Evolutionary conservation across 768 basidiomycete genomes (phyloP).

Genomic region (Phylloporus arenicola): DNA sequence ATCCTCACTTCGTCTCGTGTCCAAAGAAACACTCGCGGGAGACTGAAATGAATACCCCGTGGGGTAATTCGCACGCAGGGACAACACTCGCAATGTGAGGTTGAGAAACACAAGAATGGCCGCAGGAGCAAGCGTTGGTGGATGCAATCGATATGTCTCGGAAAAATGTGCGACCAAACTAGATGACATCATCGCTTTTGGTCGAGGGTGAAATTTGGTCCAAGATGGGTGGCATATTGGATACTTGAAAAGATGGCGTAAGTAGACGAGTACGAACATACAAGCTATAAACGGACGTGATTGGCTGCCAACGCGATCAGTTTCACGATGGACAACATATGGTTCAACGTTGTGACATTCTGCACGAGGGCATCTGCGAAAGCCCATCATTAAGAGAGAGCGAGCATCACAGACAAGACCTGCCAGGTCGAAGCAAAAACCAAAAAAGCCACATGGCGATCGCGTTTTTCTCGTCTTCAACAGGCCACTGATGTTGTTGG

Average conservation of each 20-base stretch:
- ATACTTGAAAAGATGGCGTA: constrained; percentile 43
- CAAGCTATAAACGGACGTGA: constrained; percentile 35
- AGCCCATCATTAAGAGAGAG: constrained; percentile 1
- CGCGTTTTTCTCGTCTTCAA: constrained; percentile 45
- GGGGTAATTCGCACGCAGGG: background rate
- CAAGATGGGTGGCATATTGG: constrained; percentile 52
- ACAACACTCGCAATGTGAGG: constrained; percentile 33
- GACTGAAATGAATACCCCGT: constrained; percentile 6
- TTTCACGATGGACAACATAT: constrained; percentile 49
- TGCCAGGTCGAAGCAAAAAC: constrained; percentile 62
- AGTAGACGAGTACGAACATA: constrained; percentile 4
- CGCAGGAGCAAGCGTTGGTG: constrained; percentile 61
- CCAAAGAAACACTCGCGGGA: constrained; percentile 10
- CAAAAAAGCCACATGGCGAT: constrained; percentile 79
- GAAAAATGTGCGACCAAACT: constrained; percentile 39
- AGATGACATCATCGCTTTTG: constrained; percentile 16
- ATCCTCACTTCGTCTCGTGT: constrained; percentile 37
- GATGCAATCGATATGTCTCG: constrained; percentile 40
- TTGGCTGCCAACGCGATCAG: constrained; percentile 66
- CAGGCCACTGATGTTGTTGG: constrained; percentile 50
- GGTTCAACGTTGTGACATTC: constrained; percentile 37
- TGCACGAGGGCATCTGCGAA: constrained; percentile 44
- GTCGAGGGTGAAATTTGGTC: constrained; percentile 47
- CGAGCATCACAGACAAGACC: constrained; percentile 19
- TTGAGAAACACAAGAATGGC: constrained; percentile 69